Evolutionary conservation across 345 rosid genomes (phyloP).

Genomic region (Eucalyptus viminalis): DNA sequence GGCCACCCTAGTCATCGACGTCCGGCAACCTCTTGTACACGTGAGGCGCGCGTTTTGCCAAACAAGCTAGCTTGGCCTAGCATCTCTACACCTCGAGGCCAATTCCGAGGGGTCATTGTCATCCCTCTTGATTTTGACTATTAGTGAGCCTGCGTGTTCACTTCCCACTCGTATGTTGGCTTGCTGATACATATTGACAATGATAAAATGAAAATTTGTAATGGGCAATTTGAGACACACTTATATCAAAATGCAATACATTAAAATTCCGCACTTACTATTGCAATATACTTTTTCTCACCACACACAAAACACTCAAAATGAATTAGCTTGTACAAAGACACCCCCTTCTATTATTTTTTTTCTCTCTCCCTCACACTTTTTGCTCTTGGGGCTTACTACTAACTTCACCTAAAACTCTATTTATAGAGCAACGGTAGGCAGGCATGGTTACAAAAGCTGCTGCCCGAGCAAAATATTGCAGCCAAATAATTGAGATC

Average conservation of each 20-base stretch:
- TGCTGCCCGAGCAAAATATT: neutral
- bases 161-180: neutral
- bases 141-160: neutral
- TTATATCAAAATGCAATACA: neutral
- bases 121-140: neutral
- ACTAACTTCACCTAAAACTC: neutral
- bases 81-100: constrained; percentile 5
- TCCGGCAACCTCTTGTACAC: constrained; percentile 31
- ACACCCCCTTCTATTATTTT: too few species aligned
- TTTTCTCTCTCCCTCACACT: neutral
- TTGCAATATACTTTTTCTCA: neutral
- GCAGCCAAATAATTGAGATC: neutral
- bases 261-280: neutral
- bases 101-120: neutral
- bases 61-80: constrained; percentile 17
- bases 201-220: neutral
- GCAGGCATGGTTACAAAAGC: neutral
- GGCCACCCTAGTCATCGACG: constrained; percentile 36
- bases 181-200: neutral
- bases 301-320: neutral
- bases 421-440: neutral
- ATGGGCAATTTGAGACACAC: neutral
- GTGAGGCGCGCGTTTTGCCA: constrained; percentile 24
- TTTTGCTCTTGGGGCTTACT: neutral
- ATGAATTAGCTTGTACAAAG: neutral